phyloP scores from a whole-genome alignment of 129 eudicot species.

The Tanacetum coccineum region DNA sequence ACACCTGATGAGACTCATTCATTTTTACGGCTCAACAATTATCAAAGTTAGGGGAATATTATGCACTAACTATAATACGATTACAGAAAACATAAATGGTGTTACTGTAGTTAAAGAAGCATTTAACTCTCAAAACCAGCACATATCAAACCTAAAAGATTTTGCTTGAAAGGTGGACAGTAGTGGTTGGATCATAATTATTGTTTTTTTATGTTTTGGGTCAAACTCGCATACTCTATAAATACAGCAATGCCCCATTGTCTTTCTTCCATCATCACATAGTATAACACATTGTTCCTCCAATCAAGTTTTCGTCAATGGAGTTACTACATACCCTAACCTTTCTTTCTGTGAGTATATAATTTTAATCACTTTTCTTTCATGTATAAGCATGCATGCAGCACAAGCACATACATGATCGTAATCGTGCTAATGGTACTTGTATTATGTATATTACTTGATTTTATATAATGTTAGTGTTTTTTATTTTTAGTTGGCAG shows the following conservation, averaged over 20 bases:
- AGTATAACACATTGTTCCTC: conserved; percentile 11
- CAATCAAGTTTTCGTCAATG: conserved; percentile 25
- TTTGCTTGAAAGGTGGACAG: too few species aligned
- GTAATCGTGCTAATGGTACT: background rate
- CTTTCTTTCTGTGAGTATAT: conserved; percentile 42
- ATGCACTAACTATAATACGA: too few species aligned
- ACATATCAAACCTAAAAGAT: too few species aligned
- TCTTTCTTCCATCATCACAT: conserved; percentile 1
- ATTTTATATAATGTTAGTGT: background rate
- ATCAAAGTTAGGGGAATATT: too few species aligned
- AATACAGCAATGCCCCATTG: conserved; percentile 1
- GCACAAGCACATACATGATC: conserved; percentile 3
- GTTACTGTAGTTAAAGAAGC: too few species aligned
- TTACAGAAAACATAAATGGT: too few species aligned
- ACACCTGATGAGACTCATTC: too few species aligned
- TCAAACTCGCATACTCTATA: conserved; percentile 16
- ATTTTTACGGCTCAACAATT: too few species aligned
- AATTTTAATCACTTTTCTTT: background rate
- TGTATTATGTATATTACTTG: conserved; percentile 7
- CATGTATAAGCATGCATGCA: conserved; percentile 20
- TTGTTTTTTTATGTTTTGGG: too few species aligned
- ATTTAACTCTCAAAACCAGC: too few species aligned
- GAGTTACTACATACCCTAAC: conserved; percentile 35
- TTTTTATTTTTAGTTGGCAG: conserved; percentile 29
- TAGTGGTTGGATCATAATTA: too few species aligned